Conservation (phyloP, 805 yeast species). For the Spathaspora arborariae region DNA sequence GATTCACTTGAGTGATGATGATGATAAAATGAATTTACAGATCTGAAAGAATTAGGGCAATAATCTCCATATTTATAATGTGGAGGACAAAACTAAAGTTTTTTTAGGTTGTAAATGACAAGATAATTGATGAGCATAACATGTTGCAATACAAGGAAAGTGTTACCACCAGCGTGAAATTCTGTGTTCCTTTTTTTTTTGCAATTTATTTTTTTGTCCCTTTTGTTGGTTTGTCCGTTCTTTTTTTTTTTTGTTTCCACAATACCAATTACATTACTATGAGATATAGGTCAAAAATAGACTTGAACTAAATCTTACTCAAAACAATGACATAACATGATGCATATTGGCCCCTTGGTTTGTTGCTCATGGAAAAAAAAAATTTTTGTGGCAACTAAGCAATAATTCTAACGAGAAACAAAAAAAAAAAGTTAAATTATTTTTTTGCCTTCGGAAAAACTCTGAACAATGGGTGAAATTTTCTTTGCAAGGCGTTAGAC, state of each 20-base stretch:
- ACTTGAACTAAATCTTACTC: neutral
- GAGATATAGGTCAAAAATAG: too few species aligned
- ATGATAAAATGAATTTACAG: neutral
- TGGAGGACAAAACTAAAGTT: neutral
- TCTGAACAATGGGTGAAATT: neutral
- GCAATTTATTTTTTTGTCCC: neutral
- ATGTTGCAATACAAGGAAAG: conserved; percentile 2
- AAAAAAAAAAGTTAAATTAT: neutral
- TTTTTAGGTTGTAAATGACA: neutral
- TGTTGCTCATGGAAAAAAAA: neutral
- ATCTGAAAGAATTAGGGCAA: neutral
- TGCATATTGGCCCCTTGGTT: neutral
- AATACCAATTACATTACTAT: too few species aligned
- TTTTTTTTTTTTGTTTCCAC: neutral
- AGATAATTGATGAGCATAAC: neutral
- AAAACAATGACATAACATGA: neutral
- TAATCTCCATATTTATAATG: conserved; percentile 2
- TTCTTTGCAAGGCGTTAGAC: neutral
- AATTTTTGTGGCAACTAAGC: neutral
- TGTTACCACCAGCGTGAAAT: conserved; percentile 2
- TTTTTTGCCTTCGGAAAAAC: neutral
- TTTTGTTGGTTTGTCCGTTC: neutral
- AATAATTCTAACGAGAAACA: neutral
- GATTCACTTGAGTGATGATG: conserved; percentile 1
- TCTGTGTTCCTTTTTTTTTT: neutral